A percentile compares a stretch with the other conserved stretches of the same genome.
Evolutionary conservation across 306 rosid genomes (phyloP).

Genomic region (Cucurbita moschata): DNA sequence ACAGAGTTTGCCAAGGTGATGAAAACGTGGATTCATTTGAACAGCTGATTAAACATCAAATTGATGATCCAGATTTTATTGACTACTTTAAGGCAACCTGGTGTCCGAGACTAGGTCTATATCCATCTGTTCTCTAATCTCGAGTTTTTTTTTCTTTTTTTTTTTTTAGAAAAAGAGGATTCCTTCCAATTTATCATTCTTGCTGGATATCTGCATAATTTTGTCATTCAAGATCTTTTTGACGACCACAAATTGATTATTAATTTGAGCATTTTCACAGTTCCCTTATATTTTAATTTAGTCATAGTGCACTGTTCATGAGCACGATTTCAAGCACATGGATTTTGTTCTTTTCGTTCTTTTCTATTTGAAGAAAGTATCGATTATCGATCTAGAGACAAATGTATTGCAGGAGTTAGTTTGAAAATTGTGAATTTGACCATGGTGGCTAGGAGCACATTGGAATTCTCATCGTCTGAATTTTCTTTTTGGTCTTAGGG

Average conservation of each 20-base stretch:
- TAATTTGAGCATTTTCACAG: background rate
- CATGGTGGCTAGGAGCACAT: background rate
- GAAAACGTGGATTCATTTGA: constrained; percentile 44
- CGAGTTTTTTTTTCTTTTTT: background rate
- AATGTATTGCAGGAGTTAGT: background rate
- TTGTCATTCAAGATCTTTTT: background rate
- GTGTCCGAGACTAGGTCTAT: constrained; percentile 75
- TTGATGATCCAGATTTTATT: constrained; percentile 54
- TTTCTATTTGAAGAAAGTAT: background rate
- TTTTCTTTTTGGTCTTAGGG: constrained; percentile 30
- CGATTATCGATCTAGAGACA: background rate
- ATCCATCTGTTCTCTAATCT: background rate
- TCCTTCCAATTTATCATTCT: background rate
- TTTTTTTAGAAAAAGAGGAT: background rate
- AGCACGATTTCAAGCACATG: background rate
- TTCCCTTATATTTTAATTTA: background rate
- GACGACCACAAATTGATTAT: background rate
- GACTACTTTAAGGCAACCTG: constrained; percentile 82
- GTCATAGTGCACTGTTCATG: background rate
- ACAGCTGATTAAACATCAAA: constrained; percentile 54
- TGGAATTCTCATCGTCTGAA: background rate
- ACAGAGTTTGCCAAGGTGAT: constrained; percentile 35
- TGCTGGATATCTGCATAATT: background rate
- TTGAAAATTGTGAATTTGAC: background rate
- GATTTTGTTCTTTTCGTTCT: background rate